Evolutionary conservation across 352 stramenopile genomes (phyloP).

Genomic region (Globisporangium sylvaticum): DNA sequence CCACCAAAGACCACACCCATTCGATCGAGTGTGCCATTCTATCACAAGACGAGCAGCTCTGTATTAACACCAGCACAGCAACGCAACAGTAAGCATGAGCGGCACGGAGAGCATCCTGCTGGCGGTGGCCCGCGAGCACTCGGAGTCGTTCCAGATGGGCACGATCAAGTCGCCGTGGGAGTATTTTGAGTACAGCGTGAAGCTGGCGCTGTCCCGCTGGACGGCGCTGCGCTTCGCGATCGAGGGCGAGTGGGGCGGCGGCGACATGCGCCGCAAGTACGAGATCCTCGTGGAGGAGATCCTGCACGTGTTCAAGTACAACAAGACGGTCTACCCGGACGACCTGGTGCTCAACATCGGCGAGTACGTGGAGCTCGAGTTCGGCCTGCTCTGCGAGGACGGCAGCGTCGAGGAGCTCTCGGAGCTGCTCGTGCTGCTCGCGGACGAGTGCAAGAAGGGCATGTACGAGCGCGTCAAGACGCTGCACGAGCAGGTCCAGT

Average conservation of each 20-base stretch:
- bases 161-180: slow-evolving; percentile 77
- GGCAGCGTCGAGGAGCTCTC: slow-evolving; percentile 70
- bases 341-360: slow-evolving; percentile 67
- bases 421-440: slow-evolving; percentile 57
- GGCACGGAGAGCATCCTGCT: slow-evolving; percentile 51
- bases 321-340: slow-evolving; percentile 61
- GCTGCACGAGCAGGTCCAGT: slow-evolving; percentile 70
- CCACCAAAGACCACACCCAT: neutral
- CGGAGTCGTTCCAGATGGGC: slow-evolving; percentile 38
- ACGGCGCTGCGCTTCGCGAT: slow-evolving; percentile 83
- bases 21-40: neutral
- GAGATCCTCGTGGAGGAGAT: slow-evolving; percentile 79
- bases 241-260: slow-evolving; percentile 79
- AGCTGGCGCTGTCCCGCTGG: slow-evolving; percentile 72
- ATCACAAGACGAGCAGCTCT: neutral
- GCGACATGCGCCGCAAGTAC: slow-evolving; percentile 77
- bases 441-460: slow-evolving; percentile 77
- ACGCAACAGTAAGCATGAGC: slow-evolving; percentile 23
- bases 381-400: slow-evolving; percentile 76
- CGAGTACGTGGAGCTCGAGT: slow-evolving; percentile 72
- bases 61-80: no score
- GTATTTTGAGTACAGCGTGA: slow-evolving; percentile 82
- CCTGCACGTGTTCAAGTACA: slow-evolving; percentile 78
- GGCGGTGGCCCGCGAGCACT: slow-evolving; percentile 48
- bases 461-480: slow-evolving; percentile 60